phyloP scores from a whole-genome alignment of 2,329 filamentous ascomycete genomes.

The Westerdykella aurantiaca region DNA sequence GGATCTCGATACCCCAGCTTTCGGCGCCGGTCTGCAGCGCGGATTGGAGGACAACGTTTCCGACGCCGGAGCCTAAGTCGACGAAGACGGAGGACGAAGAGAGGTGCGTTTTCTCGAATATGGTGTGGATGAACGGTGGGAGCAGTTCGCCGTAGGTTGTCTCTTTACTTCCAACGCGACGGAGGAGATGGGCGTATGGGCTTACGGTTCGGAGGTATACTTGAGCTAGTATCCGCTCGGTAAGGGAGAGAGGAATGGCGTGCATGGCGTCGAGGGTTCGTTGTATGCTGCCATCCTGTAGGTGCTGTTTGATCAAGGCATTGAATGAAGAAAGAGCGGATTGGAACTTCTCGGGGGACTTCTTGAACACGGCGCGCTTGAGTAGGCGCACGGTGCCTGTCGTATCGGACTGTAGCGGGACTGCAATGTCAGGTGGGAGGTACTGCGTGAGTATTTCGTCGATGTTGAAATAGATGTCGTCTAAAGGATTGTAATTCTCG shows the following conservation, averaged over 20 bases:
- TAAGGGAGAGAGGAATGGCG: constrained; percentile 58
- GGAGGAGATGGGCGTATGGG: constrained; percentile 75
- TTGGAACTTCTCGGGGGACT: constrained; percentile 64
- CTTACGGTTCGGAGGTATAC: constrained; percentile 91
- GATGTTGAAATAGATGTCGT: constrained; percentile 62
- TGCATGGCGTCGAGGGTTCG: constrained; percentile 65
- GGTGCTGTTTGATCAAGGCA: constrained; percentile 56
- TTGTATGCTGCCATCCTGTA: constrained; percentile 65
- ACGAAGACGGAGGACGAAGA: constrained; percentile 84
- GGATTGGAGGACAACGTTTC: constrained; percentile 90
- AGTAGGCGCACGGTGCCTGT: constrained; percentile 71
- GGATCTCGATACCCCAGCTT: constrained; percentile 94
- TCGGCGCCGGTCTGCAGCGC: constrained; percentile 90
- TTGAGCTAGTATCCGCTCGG: constrained; percentile 77
- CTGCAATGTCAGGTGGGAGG: constrained; percentile 63
- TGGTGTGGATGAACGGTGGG: constrained; percentile 74
- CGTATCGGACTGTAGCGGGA: constrained; percentile 64
- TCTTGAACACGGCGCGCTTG: constrained; percentile 64
- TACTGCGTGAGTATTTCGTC: constrained; percentile 64
- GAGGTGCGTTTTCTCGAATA: constrained; percentile 72
- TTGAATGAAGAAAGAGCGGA: constrained; percentile 74
- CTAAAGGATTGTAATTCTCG: constrained; percentile 54
- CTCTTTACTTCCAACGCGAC: constrained; percentile 81
- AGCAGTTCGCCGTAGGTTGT: constrained; percentile 94
- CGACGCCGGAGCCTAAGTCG: constrained; percentile 90